These are phyloP conservation scores for Orbilia brochopaga DNA, from an alignment of 2,329 filamentous ascomycete species.

Conservation along the genomic window DNA sequence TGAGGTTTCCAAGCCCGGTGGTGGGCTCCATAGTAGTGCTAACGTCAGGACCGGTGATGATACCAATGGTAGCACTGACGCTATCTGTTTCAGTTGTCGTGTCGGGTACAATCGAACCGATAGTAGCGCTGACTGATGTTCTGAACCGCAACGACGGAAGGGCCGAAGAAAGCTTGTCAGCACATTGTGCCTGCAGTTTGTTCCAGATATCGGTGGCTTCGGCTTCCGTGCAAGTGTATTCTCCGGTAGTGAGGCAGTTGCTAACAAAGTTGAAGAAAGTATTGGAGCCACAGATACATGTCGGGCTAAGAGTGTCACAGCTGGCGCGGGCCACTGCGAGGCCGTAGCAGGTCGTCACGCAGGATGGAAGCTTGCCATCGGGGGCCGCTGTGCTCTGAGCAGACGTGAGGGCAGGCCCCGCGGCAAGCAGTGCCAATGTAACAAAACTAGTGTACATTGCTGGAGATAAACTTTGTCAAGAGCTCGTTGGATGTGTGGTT, in stretches of 20 bases:
- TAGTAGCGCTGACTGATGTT: slow-evolving; percentile 10
- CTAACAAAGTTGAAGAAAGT: slow-evolving; percentile 38
- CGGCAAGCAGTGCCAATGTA: slow-evolving; percentile 14
- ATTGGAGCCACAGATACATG: slow-evolving; percentile 44
- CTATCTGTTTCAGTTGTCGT: slow-evolving; percentile 1
- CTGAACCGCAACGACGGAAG: slow-evolving; percentile 30
- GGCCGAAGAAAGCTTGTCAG: slow-evolving; percentile 29
- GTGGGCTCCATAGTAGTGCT: slow-evolving; percentile 3
- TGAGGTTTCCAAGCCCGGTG: neutral
- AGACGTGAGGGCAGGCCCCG: slow-evolving; percentile 7
- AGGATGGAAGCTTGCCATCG: slow-evolving; percentile 24
- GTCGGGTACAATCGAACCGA: slow-evolving; percentile 15
- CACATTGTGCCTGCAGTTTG: slow-evolving; percentile 38
- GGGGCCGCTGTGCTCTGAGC: slow-evolving; percentile 28
- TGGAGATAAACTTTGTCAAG: neutral
- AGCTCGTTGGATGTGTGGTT: neutral
- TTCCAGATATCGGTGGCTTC: slow-evolving; percentile 35
- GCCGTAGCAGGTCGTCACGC: slow-evolving; percentile 38
- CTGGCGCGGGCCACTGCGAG: slow-evolving; percentile 39
- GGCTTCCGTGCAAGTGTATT: slow-evolving; percentile 29
- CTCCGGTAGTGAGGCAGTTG: slow-evolving; percentile 31
- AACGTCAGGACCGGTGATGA: slow-evolving; percentile 6
- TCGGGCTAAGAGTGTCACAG: slow-evolving; percentile 43
- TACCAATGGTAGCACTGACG: slow-evolving; percentile 7
- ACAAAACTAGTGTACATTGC: slow-evolving; percentile 22